Evolutionary conservation across 1,284 basidiomycete genomes (phyloP), one percentile per base, ranked within the genome.

Genomic region (Neonothopanus nambi): DNA sequence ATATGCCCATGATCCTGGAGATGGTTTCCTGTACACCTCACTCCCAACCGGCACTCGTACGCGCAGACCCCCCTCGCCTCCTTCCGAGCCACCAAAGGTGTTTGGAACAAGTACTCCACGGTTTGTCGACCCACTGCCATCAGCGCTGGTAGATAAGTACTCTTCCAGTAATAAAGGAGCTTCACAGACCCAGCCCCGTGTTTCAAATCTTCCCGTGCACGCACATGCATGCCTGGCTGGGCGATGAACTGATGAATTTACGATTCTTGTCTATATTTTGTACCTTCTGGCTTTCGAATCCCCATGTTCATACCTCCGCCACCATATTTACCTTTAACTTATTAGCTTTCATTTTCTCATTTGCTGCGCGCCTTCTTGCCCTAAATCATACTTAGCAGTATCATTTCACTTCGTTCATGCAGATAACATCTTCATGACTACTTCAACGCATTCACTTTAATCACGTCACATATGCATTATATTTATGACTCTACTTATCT

Each of bases 101-200:
- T 51, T 51, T 24, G 49, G 49, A 35, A 51, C 49, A 23, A 51
- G 23, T 7, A n/a, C 6, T 21, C 49, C 49, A 15, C 24, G 49
- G 33, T 51, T 43, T 17, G 37, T 44, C 26, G 49, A 51, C 30
- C 49, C 49, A 8, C 49, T 51, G 11, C 49, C 49, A 7, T 51
- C 49, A 24, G 41, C 40, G 12, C 33, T 51, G 8, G 49, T 51
- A 20, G 49, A 51, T 23, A 51, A 38, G 20, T 37, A 43, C 18
- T 23, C 18, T 21, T 20, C 15, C 39, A 23, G 21, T 7, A 30
- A 20, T 3, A 20, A 20, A 4, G 9, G 12, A 35, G 18, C 17
- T 39, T 37, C 49, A 18, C 23, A 30, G 18, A 5, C 20, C 26
- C 30, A 21, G 13, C 12, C 37, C 5, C 30, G 21, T 7, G 18